Conservation (phyloP, 768 basidiomycete species). For the Mycena galopus region DNA sequence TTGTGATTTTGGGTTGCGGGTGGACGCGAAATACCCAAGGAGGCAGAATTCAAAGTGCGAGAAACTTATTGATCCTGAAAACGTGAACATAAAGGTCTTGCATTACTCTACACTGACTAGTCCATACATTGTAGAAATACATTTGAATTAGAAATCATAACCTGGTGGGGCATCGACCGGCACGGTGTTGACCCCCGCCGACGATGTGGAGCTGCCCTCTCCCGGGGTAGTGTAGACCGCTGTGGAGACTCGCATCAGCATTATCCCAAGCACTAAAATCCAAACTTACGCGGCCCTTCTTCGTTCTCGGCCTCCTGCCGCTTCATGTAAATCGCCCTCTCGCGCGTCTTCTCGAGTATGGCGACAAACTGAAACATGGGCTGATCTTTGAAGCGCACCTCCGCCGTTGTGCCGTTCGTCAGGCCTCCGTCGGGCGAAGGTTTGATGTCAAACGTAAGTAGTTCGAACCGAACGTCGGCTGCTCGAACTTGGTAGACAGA, state of each 20-base stretch:
- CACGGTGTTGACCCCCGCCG: slow-evolving; percentile 54
- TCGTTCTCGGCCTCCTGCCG: slow-evolving; percentile 69
- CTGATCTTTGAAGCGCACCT: slow-evolving; percentile 76
- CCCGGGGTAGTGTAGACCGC: slow-evolving; percentile 62
- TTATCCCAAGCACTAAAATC: not conserved
- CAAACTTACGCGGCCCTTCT: slow-evolving; percentile 71
- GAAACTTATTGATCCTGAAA: not conserved
- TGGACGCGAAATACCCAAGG: not conserved
- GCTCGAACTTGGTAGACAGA: slow-evolving; percentile 78
- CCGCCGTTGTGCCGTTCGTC: slow-evolving; percentile 70
- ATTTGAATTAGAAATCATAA: slow-evolving; percentile 53
- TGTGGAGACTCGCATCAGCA: slow-evolving; percentile 33
- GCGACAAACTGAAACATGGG: slow-evolving; percentile 82
- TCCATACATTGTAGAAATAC: slow-evolving; percentile 27
- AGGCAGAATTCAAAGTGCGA: not conserved
- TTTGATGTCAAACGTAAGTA: slow-evolving; percentile 72
- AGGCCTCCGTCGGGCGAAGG: slow-evolving; percentile 79
- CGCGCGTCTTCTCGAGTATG: slow-evolving; percentile 81
- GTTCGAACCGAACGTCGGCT: slow-evolving; percentile 80
- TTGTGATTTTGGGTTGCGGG: no score
- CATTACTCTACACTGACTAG: slow-evolving; percentile 10
- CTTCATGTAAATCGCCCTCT: slow-evolving; percentile 82
- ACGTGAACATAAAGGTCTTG: not conserved
- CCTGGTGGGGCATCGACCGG: slow-evolving; percentile 67
- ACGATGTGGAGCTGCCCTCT: slow-evolving; percentile 54